Conservation (phyloP, 2,329 filamentous ascomycete species). For the Mycogone perniciosa region DNA sequence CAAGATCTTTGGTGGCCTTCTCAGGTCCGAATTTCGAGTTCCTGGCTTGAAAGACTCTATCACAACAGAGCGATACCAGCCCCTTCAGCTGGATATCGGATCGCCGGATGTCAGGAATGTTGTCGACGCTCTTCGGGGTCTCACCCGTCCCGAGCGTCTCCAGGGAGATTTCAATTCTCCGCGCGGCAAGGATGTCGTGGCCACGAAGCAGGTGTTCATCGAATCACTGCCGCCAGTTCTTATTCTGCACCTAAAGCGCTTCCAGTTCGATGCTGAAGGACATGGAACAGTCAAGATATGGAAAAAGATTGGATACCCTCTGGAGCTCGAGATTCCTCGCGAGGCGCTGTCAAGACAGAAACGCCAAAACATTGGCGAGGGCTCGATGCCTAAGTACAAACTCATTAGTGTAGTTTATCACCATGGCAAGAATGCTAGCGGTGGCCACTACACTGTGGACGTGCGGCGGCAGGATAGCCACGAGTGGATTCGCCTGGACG, state of each 20-base stretch:
- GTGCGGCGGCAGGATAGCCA: slow-evolving; percentile 87
- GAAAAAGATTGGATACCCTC: slow-evolving; percentile 94
- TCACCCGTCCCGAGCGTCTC: slow-evolving; percentile 78
- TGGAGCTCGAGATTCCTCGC: slow-evolving; percentile 88
- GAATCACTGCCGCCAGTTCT: slow-evolving; percentile 86
- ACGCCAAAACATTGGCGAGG: slow-evolving; percentile 55
- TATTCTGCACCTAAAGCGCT: slow-evolving; percentile 92
- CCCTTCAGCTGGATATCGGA: slow-evolving; percentile 90
- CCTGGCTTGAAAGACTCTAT: slow-evolving; percentile 85
- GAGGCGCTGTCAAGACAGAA: slow-evolving; percentile 78
- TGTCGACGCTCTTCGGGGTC: slow-evolving; percentile 76
- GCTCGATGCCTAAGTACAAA: slow-evolving; percentile 72
- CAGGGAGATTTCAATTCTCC: slow-evolving; percentile 78
- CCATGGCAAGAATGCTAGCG: slow-evolving; percentile 92
- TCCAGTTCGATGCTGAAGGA: slow-evolving; percentile 84
- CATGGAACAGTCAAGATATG: slow-evolving; percentile 89
- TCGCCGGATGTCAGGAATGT: slow-evolving; percentile 83
- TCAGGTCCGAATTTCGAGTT: slow-evolving; percentile 83
- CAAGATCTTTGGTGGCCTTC: slow-evolving; percentile 87
- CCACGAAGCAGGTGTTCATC: slow-evolving; percentile 92
- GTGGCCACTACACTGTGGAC: slow-evolving; percentile 97
- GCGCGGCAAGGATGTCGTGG: slow-evolving; percentile 67
- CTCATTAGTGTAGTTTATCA: slow-evolving; percentile 92
- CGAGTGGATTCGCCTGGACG: slow-evolving; percentile 94
- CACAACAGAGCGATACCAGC: slow-evolving; percentile 88